Base-by-base conservation (phyloP, 2,329 filamentous ascomycete species). In the Albophoma yamanashiensis region DNA sequence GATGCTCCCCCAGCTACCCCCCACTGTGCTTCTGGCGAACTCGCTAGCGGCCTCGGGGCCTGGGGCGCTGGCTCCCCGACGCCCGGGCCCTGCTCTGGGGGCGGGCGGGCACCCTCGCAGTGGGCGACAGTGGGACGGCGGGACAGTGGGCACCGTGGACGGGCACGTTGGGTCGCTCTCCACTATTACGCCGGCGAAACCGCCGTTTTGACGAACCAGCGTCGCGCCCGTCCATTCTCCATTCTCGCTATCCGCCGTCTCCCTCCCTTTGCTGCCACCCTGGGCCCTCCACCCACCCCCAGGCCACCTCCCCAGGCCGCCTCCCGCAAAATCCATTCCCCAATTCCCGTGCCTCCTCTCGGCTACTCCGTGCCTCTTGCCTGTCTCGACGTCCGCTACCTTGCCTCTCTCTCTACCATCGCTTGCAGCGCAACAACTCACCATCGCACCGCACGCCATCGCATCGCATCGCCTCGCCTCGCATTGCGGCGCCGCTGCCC, bases 161-260 rank as follows among this genome's bases (percentile, higher is more conserved):
- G 22, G 58, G 62, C 59, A 64, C 62, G 58, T 64, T 60, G 59
- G 60, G 45, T 60, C 45, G 62, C 67, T 69, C 78, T 76, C 80
- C 80, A 83, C 80, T 80, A 81, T 82, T 82, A 76, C 73, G 78
- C 80, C 80, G 80, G 79, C 74, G 72, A 82, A 79, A 80, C 71
- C 78, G 79, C 80, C 80, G 80, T 74, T 70, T 72, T 68, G 72
- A 71, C 72, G 71, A 73, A 73, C 72, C 74, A 74, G 68, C 65
- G 64, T 60, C 40, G 36, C 55, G 57, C 6, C 55, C 55, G 38
- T 57, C 58, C 43, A 38, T 56, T 57, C 61, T 65, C 60, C 56
- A 61, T 62, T 60, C 64, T 62, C 62, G 60, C 56, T 63, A 61
- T 58, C 58, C 64, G 50, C 50, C 64, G 65, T 63, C 63, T 61